phyloP scores from a whole-genome alignment of 78 protist genomes.

The Dictyostelium brefeldianum region DNA sequence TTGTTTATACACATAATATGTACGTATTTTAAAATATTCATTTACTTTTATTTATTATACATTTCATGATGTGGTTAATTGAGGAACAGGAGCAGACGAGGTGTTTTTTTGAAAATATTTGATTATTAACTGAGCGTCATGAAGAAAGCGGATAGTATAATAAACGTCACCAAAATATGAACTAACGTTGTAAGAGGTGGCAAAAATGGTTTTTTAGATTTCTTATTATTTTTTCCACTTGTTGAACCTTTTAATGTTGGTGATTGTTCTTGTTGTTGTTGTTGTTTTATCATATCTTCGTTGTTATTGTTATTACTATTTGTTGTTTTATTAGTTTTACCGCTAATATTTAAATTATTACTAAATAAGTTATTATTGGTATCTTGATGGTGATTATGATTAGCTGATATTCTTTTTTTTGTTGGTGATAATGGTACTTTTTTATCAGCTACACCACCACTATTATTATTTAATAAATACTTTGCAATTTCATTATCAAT shows the following conservation, averaged over 20 bases:
- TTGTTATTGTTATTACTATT: background rate
- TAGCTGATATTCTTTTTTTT: background rate
- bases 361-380: background rate
- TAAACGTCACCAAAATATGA: conserved; percentile 63
- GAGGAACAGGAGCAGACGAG: no score
- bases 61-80: no score
- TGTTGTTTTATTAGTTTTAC: background rate
- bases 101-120: no score
- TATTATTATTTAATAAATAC: background rate
- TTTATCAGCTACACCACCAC: background rate
- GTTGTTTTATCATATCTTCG: background rate
- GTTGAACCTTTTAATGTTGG: background rate
- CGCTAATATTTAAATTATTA: background rate
- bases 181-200: conserved; percentile 49
- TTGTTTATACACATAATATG: no score
- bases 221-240: conserved; percentile 4
- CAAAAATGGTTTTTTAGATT: conserved; percentile 8
- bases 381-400: background rate
- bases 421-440: background rate
- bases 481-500: background rate
- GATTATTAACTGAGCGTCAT: no score
- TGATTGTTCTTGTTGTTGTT: background rate
- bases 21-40: no score
- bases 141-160: conserved; percentile 51
- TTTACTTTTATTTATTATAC: no score